Evolutionary conservation across 345 rosid genomes (phyloP), one percentile per base, ranked within the genome.

Genomic region (Heritiera fomes): DNA sequence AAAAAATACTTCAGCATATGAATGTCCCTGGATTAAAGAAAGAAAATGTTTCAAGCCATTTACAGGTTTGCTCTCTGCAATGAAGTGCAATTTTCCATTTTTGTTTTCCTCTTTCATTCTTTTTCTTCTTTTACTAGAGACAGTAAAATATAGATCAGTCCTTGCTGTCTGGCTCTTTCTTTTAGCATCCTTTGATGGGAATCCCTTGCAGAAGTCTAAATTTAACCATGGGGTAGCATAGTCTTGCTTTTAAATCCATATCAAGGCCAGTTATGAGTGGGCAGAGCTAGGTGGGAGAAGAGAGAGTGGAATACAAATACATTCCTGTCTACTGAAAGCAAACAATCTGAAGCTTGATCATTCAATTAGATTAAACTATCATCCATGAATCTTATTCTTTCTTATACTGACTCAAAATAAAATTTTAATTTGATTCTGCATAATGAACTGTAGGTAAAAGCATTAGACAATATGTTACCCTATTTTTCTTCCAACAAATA

Each of bases 1-100:
- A 78, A 84, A 78, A 84, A 80, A 88, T 88, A 73, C 88, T 87
- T 58, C 34, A 76, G 78, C 78, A 61, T 63, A 88, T 90, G 91
- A 86, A 84, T 61, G 87, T 86, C 49, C 83, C 86, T 3, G 87
- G 82, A 34, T 80, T 88, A 9, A 88, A 9, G 76, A 85, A 82
- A 71, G 80, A 75, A 77, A 73, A 83, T 41, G 74, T 88, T 76
- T 84, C 89, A 14, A 87, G 91, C 83, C 90, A 87, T 77, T 80
- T 88, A 69, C 90, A 88, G 91, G 93, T 90, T 77, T 72, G 78
- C 78, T 32, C 17, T 38, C 68, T 18, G 1, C 15, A 73, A 63
- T 10, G 15, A 14, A 30, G 18, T 75, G 4, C 15, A 23, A 0
- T 56, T 43, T 40, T 11, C 8, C 15, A 0, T 11, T 47, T 23